phyloP scores from a whole-genome alignment of 2,329 filamentous ascomycete species.

The Colletotrichum nymphaeae region DNA sequence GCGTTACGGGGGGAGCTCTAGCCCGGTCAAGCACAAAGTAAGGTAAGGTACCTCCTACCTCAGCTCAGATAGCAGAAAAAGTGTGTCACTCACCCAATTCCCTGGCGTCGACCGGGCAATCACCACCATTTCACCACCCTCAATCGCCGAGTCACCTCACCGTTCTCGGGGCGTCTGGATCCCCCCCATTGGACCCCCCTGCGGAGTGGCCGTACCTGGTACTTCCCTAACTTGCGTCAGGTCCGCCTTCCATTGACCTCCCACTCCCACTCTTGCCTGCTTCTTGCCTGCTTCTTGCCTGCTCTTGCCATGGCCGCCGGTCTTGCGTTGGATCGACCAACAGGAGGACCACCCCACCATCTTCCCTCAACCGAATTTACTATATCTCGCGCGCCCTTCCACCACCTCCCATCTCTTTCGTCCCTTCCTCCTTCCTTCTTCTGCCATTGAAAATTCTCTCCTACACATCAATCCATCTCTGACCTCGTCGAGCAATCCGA shows the following conservation, averaged over 20 bases:
- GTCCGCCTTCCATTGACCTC: neutral
- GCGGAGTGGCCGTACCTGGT: constrained; percentile 27
- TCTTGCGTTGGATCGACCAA: constrained; percentile 10
- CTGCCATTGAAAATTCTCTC: constrained; percentile 27
- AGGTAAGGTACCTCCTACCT: neutral
- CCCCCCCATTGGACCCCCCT: constrained; percentile 5
- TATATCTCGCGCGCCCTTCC: constrained; percentile 33
- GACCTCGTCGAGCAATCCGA: constrained; percentile 23
- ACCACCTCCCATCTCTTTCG: constrained; percentile 11
- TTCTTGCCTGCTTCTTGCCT: neutral
- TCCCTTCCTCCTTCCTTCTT: neutral
- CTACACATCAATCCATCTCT: constrained; percentile 10
- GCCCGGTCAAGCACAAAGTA: neutral
- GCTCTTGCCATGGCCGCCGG: constrained; percentile 4
- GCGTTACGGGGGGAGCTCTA: constrained; percentile 19
- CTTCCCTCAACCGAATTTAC: constrained; percentile 39
- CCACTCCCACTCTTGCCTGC: neutral
- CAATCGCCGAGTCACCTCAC: constrained; percentile 20
- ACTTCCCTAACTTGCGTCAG: constrained; percentile 30
- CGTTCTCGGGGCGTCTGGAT: neutral
- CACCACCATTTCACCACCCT: constrained; percentile 1
- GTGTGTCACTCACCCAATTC: constrained; percentile 26
- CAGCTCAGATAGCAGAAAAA: constrained; percentile 2
- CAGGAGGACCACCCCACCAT: constrained; percentile 42
- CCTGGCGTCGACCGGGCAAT: constrained; percentile 31